These are phyloP conservation scores for Lactifluus echinatus DNA, from an alignment of 768 basidiomycete species.

Conservation along the genomic window DNA sequence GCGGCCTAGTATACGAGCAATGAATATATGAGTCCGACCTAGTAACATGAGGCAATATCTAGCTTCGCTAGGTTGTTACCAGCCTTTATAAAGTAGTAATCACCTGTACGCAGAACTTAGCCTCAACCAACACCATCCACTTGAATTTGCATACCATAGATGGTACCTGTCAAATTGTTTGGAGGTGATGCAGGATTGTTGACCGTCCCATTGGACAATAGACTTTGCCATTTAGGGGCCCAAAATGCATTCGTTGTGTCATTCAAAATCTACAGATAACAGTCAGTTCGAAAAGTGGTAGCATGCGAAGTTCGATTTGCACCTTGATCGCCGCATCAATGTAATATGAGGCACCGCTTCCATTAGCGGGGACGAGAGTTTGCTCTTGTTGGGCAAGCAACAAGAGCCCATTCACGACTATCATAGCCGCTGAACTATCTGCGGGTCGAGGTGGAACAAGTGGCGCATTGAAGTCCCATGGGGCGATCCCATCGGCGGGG, in stretches of 20 bases:
- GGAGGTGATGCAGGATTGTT: constrained; percentile 39
- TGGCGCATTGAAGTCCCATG: constrained; percentile 74
- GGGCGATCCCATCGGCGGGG: constrained; percentile 54
- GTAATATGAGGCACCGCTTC: constrained; percentile 32
- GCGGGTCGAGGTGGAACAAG: constrained; percentile 47
- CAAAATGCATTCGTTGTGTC: constrained; percentile 27
- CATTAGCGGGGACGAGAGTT: constrained; percentile 27
- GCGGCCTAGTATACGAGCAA: not conserved
- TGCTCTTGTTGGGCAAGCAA: constrained; percentile 40
- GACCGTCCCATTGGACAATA: constrained; percentile 59
- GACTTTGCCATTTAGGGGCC: constrained; percentile 52
- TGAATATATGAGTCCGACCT: not conserved
- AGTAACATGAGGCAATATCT: constrained; percentile 35
- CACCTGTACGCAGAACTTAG: constrained; percentile 32
- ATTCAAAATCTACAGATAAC: constrained; percentile 1
- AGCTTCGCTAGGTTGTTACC: constrained; percentile 44
- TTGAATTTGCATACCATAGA: constrained; percentile 35
- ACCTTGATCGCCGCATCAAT: constrained; percentile 42
- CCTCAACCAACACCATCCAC: not conserved
- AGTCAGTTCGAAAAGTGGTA: no score
- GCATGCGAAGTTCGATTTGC: no score
- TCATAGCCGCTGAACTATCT: constrained; percentile 62
- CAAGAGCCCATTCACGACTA: constrained; percentile 51
- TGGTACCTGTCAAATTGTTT: constrained; percentile 53
- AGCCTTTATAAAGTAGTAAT: constrained; percentile 53